These are phyloP conservation scores for Diaporthe australafricana DNA, from an alignment of 2,329 filamentous ascomycete species.

Conservation along the genomic window DNA sequence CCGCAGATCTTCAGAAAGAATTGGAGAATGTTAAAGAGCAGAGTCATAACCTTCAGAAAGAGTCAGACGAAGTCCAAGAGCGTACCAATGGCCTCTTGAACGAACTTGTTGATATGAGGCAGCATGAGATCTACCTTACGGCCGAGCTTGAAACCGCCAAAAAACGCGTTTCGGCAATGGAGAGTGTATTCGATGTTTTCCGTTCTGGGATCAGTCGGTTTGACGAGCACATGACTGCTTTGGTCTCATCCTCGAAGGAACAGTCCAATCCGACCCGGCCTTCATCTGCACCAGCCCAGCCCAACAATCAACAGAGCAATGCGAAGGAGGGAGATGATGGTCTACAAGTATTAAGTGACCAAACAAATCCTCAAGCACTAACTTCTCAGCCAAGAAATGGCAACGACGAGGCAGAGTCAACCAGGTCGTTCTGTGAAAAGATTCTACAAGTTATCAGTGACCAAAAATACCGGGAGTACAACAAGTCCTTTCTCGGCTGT, in stretches of 20 bases:
- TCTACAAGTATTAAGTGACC: neutral
- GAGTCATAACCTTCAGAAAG: neutral
- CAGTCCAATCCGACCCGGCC: neutral
- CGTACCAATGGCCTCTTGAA: fast-evolving
- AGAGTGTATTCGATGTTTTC: neutral
- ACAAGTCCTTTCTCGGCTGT: neutral
- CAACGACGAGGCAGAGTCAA: too few species aligned
- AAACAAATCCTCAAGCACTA: neutral
- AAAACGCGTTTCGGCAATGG: neutral
- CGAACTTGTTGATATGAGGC: neutral
- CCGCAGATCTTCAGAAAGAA: neutral
- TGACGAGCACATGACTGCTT: neutral
- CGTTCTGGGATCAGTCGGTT: neutral
- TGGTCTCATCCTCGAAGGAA: neutral
- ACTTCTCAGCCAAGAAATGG: neutral
- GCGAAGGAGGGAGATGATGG: neutral
- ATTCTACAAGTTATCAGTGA: neutral
- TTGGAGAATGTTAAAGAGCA: neutral
- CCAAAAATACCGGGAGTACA: neutral
- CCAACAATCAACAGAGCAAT: neutral
- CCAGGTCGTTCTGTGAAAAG: neutral
- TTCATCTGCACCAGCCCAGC: neutral
- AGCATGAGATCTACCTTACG: neutral
- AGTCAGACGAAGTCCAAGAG: neutral
- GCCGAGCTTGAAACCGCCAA: neutral